Evolutionary conservation across 2,329 filamentous ascomycete species (phyloP), one percentile per base, ranked within the genome.

Genomic region (Endocalyx cinctus): DNA sequence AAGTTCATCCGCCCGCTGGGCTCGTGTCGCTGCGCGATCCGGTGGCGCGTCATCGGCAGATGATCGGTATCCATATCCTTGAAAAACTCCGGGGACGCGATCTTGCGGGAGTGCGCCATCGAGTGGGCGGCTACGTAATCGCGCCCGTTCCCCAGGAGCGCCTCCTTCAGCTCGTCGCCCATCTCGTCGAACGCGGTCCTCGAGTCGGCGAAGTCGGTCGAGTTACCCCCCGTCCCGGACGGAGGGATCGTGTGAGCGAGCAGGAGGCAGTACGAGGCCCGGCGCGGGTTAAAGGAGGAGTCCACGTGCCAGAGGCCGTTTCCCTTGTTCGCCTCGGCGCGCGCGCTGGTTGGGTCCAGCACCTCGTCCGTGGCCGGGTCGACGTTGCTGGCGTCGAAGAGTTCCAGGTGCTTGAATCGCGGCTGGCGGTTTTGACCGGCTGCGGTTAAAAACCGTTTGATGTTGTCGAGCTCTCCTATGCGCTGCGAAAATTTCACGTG

Each of bases 371-470:
- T 63, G 2, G 60, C 59, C n/a, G n/a, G n/a, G 30, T 73, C 64
- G 10, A 77, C 55, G 49, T 79, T 79, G 32, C 69, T 63, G 1
- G 72, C 72, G 42, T 79, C 75, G 48, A 78, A 78, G 1, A 79
- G 62, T 48, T 77, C 68, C 26, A 63, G 56, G 39, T 68, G 62
- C 2, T 54, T 45, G 40, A 72, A 66, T 14, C 72, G 66, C 37
- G 66, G 60, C 44, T 64, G 62, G 27, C 69, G 63, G 12, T 67
- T 70, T n/a, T n/a, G n/a, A n/a, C n/a, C n/a, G n/a, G n/a, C n/a
- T 0, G 55, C 57, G 2, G 54, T 55, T 6, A 68, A 54, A 52
- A 70, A 77, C 1, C 67, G 70, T 13, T 54, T 63, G 19, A 74
- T 63, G 46, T 76, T 67, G 52, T 79, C 74, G 0, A 78, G 64